Conservation (phyloP, 352 stramenopile species). For the Phytophthora quininea region DNA sequence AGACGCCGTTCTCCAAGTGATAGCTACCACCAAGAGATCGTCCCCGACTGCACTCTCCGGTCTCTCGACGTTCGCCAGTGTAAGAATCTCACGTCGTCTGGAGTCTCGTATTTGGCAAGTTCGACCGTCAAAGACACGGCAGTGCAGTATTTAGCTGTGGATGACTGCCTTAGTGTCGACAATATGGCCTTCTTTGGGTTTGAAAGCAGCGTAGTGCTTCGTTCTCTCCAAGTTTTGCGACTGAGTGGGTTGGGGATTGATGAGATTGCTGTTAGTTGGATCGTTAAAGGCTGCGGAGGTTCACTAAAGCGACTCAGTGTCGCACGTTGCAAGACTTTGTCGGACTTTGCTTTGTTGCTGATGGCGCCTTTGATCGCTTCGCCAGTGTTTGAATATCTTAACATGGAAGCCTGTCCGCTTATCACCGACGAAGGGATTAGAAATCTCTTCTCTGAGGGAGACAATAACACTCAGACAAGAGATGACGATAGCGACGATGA, state of each 20-base stretch:
- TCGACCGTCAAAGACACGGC: constrained; percentile 30
- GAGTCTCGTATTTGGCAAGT: constrained; percentile 58
- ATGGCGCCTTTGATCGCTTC: constrained; percentile 47
- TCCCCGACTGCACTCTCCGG: constrained; percentile 26
- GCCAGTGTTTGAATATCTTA: constrained; percentile 39
- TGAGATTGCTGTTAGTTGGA: constrained; percentile 75
- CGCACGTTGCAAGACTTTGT: constrained; percentile 50
- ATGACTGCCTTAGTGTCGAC: constrained; percentile 63
- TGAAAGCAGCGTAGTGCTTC: constrained; percentile 48
- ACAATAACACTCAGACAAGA: constrained; percentile 11
- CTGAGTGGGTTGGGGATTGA: constrained; percentile 56
- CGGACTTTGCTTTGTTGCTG: constrained; percentile 64
- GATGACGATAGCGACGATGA: constrained; percentile 35
- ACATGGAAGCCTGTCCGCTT: constrained; percentile 49
- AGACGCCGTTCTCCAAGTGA: constrained; percentile 58
- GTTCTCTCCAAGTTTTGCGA: constrained; percentile 40
- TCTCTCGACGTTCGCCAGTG: constrained; percentile 63
- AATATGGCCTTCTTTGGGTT: constrained; percentile 84
- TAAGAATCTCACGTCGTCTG: constrained; percentile 69
- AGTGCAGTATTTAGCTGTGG: constrained; percentile 38
- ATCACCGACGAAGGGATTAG: constrained; percentile 55
- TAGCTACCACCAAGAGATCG: constrained; percentile 55
- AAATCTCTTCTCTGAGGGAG: constrained; percentile 49
- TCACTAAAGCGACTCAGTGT: constrained; percentile 54
- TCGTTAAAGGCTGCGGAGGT: constrained; percentile 55